Percentiles rank a stretch among this genome's conserved stretches.
Conservation (phyloP, 169 alveolate genomes). For the Theileria annulata region DNA sequence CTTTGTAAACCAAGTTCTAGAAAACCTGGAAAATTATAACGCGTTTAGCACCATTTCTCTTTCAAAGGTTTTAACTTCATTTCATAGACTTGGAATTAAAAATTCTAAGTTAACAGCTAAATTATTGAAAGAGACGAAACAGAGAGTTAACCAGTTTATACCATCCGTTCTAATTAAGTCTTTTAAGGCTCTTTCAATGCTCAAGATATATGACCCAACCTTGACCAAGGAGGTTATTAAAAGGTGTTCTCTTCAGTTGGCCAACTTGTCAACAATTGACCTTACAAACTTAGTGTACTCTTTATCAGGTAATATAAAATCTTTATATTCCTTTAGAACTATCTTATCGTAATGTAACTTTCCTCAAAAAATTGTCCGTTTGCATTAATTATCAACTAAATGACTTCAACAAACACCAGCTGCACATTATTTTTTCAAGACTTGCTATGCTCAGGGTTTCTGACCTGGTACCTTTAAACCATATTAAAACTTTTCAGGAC, state of each 20-base stretch:
- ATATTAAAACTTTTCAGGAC: slow-evolving; percentile 7
- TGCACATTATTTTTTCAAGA: slow-evolving; percentile 33
- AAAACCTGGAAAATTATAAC: slow-evolving; percentile 15
- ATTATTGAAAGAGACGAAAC: slow-evolving; percentile 39
- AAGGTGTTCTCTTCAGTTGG: slow-evolving; percentile 43
- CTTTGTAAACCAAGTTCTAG: slow-evolving; percentile 41
- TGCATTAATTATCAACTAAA: slow-evolving; percentile 50
- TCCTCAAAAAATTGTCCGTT: slow-evolving; percentile 37
- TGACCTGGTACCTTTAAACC: slow-evolving; percentile 21
- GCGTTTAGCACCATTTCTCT: slow-evolving; percentile 46
- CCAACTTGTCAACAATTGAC: slow-evolving; percentile 46
- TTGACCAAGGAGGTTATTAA: slow-evolving; percentile 38
- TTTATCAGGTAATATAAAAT: slow-evolving; percentile 20
- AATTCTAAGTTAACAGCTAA: slow-evolving; percentile 18
- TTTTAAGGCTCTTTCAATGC: slow-evolving; percentile 52
- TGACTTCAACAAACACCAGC: slow-evolving; percentile 27
- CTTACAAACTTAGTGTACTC: slow-evolving; percentile 41
- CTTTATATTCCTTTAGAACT: slow-evolving; percentile 25
- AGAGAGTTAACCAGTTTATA: slow-evolving; percentile 45
- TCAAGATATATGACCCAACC: slow-evolving; percentile 32
- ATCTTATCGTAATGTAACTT: slow-evolving; percentile 41
- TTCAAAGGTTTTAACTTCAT: slow-evolving; percentile 34
- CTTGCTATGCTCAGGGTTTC: slow-evolving; percentile 42
- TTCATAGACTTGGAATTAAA: slow-evolving; percentile 21
- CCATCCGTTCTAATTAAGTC: slow-evolving; percentile 46